Evolutionary conservation across 1,139 yeast species (phyloP).

Genomic region (Debaryomyces fabryi): DNA sequence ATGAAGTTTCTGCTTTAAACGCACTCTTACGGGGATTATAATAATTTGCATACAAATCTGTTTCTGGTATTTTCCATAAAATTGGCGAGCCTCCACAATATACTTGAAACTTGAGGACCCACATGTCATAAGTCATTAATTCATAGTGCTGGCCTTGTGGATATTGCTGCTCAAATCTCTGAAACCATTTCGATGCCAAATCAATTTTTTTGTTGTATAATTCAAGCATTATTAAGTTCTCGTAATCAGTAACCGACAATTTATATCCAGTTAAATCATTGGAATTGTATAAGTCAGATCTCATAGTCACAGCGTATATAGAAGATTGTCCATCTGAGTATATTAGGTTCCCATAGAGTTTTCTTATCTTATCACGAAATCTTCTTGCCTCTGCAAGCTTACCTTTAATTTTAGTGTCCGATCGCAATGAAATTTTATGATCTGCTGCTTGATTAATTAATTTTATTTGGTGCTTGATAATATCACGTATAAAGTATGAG

Average conservation of each 20-base stretch:
- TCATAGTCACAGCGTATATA: slow-evolving; percentile 24
- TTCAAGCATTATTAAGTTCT: slow-evolving; percentile 42
- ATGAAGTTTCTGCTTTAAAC: slow-evolving; percentile 22
- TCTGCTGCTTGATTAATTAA: slow-evolving; percentile 15
- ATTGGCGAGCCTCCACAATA: slow-evolving; percentile 38
- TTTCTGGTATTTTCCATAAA: slow-evolving; percentile 31
- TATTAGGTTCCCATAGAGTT: slow-evolving; percentile 31
- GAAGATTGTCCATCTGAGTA: slow-evolving; percentile 22
- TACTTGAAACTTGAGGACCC: slow-evolving; percentile 39
- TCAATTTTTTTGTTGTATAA: slow-evolving; percentile 38
- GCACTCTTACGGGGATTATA: slow-evolving; percentile 22
- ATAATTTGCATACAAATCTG: slow-evolving; percentile 22
- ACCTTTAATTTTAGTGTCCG: slow-evolving; percentile 1
- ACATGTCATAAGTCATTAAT: slow-evolving; percentile 34
- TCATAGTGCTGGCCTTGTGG: slow-evolving; percentile 16
- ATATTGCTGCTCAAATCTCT: slow-evolving; percentile 31
- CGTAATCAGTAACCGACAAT: slow-evolving; percentile 36
- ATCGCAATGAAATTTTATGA: slow-evolving; percentile 8
- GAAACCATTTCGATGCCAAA: slow-evolving; percentile 45
- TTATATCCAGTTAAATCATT: slow-evolving; percentile 23
- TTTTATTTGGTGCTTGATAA: slow-evolving; percentile 28
- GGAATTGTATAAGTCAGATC: slow-evolving; percentile 24
- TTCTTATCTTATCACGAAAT: slow-evolving; percentile 27
- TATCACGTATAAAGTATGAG: slow-evolving; percentile 25
- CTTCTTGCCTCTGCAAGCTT: slow-evolving; percentile 11